Conservation (phyloP, 1,139 yeast genomes). For the Blastobotrys indianensis region DNA sequence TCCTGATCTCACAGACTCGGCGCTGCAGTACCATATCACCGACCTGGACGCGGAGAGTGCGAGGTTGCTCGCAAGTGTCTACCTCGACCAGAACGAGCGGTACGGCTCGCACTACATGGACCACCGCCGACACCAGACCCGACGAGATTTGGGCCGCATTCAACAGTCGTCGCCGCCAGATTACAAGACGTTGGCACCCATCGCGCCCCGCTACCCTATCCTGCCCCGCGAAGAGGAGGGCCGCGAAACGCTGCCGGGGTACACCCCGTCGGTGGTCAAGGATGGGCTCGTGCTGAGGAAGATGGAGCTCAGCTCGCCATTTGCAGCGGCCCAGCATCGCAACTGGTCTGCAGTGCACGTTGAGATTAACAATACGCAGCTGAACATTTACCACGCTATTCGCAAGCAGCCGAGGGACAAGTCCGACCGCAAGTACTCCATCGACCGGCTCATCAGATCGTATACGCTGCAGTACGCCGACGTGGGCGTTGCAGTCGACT, state of each 20-base stretch:
- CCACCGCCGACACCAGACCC: constrained; percentile 1
- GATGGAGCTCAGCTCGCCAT: constrained; percentile 35
- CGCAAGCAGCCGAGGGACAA: constrained; percentile 1
- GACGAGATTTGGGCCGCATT: not conserved
- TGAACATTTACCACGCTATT: constrained; percentile 38
- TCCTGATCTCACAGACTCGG: constrained; percentile 12
- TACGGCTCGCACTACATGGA: constrained; percentile 3
- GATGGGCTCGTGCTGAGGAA: constrained; percentile 31
- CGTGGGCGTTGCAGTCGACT: constrained; percentile 65
- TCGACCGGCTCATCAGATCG: constrained; percentile 25
- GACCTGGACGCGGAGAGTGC: constrained; percentile 11
- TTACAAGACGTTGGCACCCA: constrained; percentile 25
- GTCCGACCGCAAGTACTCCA: constrained; percentile 13
- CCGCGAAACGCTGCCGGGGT: constrained; percentile 31
- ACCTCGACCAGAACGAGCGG: constrained; percentile 15
- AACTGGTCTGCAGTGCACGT: constrained; percentile 48
- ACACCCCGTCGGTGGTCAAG: constrained; percentile 30
- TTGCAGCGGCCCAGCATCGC: constrained; percentile 37
- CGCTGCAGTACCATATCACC: constrained; percentile 3
- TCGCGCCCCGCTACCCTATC: constrained; percentile 25
- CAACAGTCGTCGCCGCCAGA: constrained; percentile 21
- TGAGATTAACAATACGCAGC: constrained; percentile 55
- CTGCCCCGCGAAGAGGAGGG: constrained; percentile 34
- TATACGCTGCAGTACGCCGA: constrained; percentile 67
- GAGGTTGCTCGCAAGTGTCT: constrained; percentile 12